phyloP scores from a whole-genome alignment of 768 basidiomycete genomes.

The Tricholoma sp. region DNA sequence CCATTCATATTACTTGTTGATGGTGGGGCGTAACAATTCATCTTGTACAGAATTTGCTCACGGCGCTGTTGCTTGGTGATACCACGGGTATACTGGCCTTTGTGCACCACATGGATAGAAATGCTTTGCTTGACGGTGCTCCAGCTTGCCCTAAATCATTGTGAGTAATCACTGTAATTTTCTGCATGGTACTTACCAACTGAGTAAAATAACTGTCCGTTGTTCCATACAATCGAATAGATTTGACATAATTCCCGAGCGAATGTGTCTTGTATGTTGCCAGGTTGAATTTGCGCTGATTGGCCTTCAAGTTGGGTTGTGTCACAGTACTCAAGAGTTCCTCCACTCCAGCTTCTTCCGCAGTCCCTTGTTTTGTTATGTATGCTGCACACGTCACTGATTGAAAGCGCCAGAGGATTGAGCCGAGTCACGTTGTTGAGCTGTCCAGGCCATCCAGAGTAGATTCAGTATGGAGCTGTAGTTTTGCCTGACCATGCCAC shows the following conservation, averaged over 20 bases:
- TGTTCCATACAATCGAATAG: not conserved
- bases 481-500: conserved; percentile 8
- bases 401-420: not conserved
- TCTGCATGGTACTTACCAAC: too few species aligned
- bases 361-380: not conserved
- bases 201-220: too few species aligned
- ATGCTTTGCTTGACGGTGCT: conserved; percentile 28
- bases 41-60: conserved; percentile 2
- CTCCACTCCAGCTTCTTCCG: not conserved
- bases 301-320: not conserved
- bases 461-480: conserved; percentile 5
- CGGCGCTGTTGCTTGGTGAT: conserved; percentile 1
- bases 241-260: conserved; percentile 24
- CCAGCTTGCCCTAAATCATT: conserved; percentile 17
- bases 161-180: too few species aligned
- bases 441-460: conserved; percentile 2
- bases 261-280: conserved; percentile 25
- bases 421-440: not conserved
- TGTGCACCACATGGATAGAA: conserved; percentile 25
- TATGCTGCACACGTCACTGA: not conserved
- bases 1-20: too few species aligned
- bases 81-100: conserved; percentile 12
- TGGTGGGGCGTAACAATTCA: not conserved
- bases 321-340: too few species aligned
- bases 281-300: not conserved